Evolutionary conservation across 1,284 basidiomycete genomes (phyloP).

Genomic region (Malassezia sp.): DNA sequence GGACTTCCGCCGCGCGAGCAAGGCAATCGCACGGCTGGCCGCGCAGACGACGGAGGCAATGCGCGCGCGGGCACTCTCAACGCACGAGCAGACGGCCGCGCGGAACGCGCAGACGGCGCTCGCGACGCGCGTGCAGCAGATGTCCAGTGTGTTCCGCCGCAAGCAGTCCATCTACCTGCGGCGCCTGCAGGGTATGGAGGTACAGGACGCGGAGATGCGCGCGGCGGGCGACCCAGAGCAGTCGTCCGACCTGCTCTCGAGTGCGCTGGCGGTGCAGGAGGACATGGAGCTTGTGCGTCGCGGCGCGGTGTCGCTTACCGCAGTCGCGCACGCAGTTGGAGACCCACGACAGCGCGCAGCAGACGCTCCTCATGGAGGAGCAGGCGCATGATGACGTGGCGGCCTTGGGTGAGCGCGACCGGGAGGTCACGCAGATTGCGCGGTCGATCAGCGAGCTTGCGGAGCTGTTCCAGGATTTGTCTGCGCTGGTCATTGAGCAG

Average conservation of each 20-base stretch:
- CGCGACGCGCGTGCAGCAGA: conserved; percentile 83
- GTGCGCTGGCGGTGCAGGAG: conserved; percentile 30
- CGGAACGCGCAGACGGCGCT: conserved; percentile 94
- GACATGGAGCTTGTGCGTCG: conserved; percentile 36
- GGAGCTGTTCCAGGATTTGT: conserved; percentile 90
- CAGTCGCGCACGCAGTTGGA: conserved; percentile 1
- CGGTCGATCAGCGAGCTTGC: conserved; percentile 81
- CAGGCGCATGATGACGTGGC: conserved; percentile 10
- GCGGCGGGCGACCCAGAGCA: conserved; percentile 16
- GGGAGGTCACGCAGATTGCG: conserved; percentile 80
- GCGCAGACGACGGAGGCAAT: conserved; percentile 48
- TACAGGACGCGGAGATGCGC: conserved; percentile 28
- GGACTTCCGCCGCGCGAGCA: conserved; percentile 33
- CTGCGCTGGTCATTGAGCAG: conserved; percentile 87
- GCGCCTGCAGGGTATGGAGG: conserved; percentile 57
- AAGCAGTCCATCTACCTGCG: conserved; percentile 96
- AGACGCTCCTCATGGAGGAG: conserved; percentile 16
- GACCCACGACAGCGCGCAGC: not conserved
- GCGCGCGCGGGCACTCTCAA: conserved; percentile 19
- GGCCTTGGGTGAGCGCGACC: conserved; percentile 48
- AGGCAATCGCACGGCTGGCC: conserved; percentile 28
- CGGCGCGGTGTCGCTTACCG: too few species aligned
- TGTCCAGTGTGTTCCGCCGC: conserved; percentile 85
- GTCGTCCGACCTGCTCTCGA: conserved; percentile 18
- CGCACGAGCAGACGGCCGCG: conserved; percentile 51